Conservation (phyloP, 768 basidiomycete species). For the Amanita jacksonii region DNA sequence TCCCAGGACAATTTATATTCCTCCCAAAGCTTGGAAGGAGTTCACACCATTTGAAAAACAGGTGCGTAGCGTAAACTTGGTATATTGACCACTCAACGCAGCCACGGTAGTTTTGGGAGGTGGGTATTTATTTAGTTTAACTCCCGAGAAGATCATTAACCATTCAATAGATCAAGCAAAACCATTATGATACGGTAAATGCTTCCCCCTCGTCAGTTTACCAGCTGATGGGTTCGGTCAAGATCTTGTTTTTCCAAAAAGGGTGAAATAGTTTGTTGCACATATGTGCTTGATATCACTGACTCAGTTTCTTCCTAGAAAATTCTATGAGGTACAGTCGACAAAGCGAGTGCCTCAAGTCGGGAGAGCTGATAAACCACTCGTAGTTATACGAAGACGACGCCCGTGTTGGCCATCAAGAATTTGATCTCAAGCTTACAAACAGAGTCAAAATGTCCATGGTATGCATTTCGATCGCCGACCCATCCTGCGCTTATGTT, state of each 20-base stretch:
- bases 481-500: neutral
- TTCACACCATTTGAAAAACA: slow-evolving; percentile 97
- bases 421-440: slow-evolving; percentile 91
- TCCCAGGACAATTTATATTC: slow-evolving; percentile 79
- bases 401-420: slow-evolving; percentile 83
- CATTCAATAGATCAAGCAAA: slow-evolving; percentile 74
- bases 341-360: neutral
- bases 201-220: slow-evolving; percentile 7
- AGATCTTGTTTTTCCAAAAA: slow-evolving; percentile 97
- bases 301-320: slow-evolving; percentile 29
- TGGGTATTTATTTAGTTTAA: slow-evolving; percentile 19
- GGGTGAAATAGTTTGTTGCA: slow-evolving; percentile 39
- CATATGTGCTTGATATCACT: slow-evolving; percentile 1
- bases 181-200: slow-evolving; percentile 86
- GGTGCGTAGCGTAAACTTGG: slow-evolving; percentile 25
- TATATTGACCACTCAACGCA: neutral
- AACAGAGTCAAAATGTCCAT: slow-evolving; percentile 97
- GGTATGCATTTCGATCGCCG: slow-evolving; percentile 35
- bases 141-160: slow-evolving; percentile 3
- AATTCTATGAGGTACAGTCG: slow-evolving; percentile 61
- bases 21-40: slow-evolving; percentile 59
- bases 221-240: slow-evolving; percentile 12
- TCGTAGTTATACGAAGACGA: slow-evolving; percentile 87
- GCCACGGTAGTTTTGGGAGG: slow-evolving; percentile 60
- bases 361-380: slow-evolving; percentile 2